Percentiles rank a stretch among this genome's conserved stretches.
Evolutionary conservation across 2,329 filamentous ascomycete species (phyloP).

Genomic region (Monosporascus sp.): DNA sequence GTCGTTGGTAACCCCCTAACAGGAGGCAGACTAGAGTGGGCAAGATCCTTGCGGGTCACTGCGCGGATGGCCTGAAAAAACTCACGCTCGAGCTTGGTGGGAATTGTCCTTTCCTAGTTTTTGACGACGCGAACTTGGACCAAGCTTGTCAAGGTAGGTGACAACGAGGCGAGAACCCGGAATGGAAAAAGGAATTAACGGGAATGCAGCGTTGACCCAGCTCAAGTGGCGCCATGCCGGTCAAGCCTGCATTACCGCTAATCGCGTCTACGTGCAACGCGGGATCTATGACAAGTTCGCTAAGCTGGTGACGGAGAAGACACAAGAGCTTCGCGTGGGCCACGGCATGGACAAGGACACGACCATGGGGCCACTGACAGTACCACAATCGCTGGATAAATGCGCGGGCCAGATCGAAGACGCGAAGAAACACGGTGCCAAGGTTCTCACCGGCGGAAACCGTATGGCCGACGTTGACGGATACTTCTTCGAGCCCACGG

Average conservation of each 20-base stretch:
- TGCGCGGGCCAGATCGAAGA: slow-evolving; percentile 57
- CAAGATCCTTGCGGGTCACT: slow-evolving; percentile 57
- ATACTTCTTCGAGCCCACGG: slow-evolving; percentile 62
- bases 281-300: slow-evolving; percentile 59
- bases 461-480: slow-evolving; percentile 37
- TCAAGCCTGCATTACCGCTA: slow-evolving; percentile 61
- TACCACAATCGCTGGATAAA: slow-evolving; percentile 50
- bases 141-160: slow-evolving; percentile 46
- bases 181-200: not conserved
- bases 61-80: slow-evolving; percentile 63
- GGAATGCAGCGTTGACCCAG: slow-evolving; percentile 21
- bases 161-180: not conserved
- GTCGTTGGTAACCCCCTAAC: slow-evolving; percentile 2
- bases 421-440: slow-evolving; percentile 57
- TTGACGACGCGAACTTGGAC: slow-evolving; percentile 62
- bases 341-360: slow-evolving; percentile 53
- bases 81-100: slow-evolving; percentile 67
- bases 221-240: slow-evolving; percentile 49
- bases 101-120: slow-evolving; percentile 62
- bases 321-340: slow-evolving; percentile 51
- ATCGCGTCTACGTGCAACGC: slow-evolving; percentile 59
- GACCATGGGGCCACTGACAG: slow-evolving; percentile 58
- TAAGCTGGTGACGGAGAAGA: slow-evolving; percentile 46
- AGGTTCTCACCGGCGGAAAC: slow-evolving; percentile 54
- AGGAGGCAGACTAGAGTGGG: slow-evolving; percentile 57